A percentile compares a stretch with the other conserved stretches of the same genome.
These are phyloP conservation scores for Eremochloa ophiuroides DNA, from an alignment of 176 grass and related monocot genomes.

Conservation along the genomic window DNA sequence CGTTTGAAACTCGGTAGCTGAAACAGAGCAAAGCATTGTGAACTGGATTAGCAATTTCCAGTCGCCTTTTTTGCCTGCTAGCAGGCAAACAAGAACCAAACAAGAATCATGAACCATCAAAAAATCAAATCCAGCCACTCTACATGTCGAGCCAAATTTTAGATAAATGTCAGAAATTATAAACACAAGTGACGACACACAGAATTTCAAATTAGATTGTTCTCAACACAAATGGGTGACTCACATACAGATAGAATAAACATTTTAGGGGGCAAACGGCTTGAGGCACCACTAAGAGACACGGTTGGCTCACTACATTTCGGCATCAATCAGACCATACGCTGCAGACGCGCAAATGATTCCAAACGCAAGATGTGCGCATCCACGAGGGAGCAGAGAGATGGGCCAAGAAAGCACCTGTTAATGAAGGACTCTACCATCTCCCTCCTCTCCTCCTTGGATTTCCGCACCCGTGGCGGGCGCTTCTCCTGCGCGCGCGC, in stretches of 20 bases:
- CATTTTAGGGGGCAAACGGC: background rate
- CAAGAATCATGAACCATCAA: background rate
- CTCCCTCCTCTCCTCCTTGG: conserved; percentile 88
- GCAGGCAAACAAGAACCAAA: background rate
- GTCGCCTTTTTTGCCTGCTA: background rate
- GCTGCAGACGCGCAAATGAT: background rate
- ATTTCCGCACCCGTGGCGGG: conserved; percentile 67
- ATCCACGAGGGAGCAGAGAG: background rate
- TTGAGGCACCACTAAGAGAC: background rate
- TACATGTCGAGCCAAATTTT: background rate
- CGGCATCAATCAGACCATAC: background rate
- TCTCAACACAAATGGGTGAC: background rate
- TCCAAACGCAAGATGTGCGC: background rate
- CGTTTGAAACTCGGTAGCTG: conserved; percentile 65
- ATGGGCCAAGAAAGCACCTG: conserved; percentile 48
- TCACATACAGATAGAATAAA: background rate
- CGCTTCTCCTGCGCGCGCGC: conserved; percentile 62
- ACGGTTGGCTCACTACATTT: background rate
- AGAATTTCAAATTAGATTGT: background rate
- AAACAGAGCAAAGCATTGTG: conserved; percentile 1
- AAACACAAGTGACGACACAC: background rate
- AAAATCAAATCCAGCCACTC: background rate
- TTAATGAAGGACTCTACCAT: conserved; percentile 85
- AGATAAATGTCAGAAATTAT: background rate
- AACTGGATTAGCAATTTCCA: background rate